Evolutionary conservation across 1,284 basidiomycete genomes (phyloP).

Genomic region (Schizopora paradoxa): DNA sequence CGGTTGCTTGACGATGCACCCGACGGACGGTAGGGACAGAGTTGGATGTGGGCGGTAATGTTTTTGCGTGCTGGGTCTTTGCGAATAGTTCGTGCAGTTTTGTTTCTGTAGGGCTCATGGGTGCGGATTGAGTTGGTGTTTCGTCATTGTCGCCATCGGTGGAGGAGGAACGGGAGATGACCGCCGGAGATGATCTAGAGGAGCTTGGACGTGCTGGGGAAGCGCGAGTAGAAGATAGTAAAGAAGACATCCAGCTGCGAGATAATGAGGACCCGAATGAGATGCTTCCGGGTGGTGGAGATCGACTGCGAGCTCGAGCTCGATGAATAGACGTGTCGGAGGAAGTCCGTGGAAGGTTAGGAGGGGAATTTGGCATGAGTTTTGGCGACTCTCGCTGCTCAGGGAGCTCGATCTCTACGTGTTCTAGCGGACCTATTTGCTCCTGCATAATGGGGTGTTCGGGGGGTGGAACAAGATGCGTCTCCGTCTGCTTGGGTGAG

Average conservation of each 20-base stretch:
- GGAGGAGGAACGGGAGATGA: conserved; percentile 7
- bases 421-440: not conserved
- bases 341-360: not conserved
- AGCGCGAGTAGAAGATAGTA: conserved; percentile 14
- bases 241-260: conserved; percentile 23
- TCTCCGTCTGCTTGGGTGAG: no score
- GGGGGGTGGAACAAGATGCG: not conserved
- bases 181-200: conserved; percentile 9
- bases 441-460: not conserved
- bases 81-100: conserved; percentile 12
- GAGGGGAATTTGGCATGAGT: conserved; percentile 4
- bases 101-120: conserved; percentile 12
- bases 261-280: conserved; percentile 12
- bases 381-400: not conserved
- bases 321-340: conserved; percentile 14
- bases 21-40: not conserved
- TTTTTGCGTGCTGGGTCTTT: conserved; percentile 9
- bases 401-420: no score
- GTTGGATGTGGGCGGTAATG: conserved; percentile 10
- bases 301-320: not conserved
- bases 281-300: conserved; percentile 12
- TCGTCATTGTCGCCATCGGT: conserved; percentile 7
- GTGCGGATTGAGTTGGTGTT: not conserved
- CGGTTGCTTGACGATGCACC: not conserved
- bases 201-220: conserved; percentile 12